Evolutionary conservation across 371 early-diverging fungal genomes (phyloP).

Genomic region (Rhizomucor pusillus): DNA sequence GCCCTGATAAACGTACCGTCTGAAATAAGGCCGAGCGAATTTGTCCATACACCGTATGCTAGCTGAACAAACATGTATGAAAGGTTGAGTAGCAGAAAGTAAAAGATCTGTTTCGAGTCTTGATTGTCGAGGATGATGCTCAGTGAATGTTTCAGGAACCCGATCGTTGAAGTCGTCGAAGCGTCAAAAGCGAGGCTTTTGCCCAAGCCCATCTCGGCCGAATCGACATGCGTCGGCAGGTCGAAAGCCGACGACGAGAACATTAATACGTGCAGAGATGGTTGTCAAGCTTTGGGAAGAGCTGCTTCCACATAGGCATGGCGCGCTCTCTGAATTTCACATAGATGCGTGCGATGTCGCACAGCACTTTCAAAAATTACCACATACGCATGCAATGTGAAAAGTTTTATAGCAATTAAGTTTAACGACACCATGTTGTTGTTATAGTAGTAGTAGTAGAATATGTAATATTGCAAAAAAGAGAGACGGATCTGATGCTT

Average conservation of each 20-base stretch:
- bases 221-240: constrained; percentile 37
- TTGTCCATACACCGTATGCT: constrained; percentile 88
- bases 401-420: too few relatives aligned
- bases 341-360: too few relatives aligned
- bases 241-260: constrained; percentile 39
- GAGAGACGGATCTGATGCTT: not conserved
- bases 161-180: constrained; percentile 25
- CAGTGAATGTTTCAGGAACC: constrained; percentile 42
- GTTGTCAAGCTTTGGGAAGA: too few relatives aligned
- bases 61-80: constrained; percentile 92
- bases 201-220: constrained; percentile 36
- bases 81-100: constrained; percentile 89
- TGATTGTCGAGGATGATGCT: constrained; percentile 59
- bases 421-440: too few relatives aligned
- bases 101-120: constrained; percentile 88
- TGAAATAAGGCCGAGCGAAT: constrained; percentile 90
- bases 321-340: too few relatives aligned
- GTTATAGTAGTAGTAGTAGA: too few relatives aligned
- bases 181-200: constrained; percentile 31
- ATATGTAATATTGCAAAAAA: too few relatives aligned
- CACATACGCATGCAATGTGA: too few relatives aligned
- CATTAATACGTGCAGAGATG: constrained; percentile 15
- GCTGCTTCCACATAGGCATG: too few relatives aligned
- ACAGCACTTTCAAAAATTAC: too few relatives aligned
- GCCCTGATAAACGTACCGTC: constrained; percentile 62